Conservation (phyloP, 805 yeast species). For the Clavispora santaluciae region DNA sequence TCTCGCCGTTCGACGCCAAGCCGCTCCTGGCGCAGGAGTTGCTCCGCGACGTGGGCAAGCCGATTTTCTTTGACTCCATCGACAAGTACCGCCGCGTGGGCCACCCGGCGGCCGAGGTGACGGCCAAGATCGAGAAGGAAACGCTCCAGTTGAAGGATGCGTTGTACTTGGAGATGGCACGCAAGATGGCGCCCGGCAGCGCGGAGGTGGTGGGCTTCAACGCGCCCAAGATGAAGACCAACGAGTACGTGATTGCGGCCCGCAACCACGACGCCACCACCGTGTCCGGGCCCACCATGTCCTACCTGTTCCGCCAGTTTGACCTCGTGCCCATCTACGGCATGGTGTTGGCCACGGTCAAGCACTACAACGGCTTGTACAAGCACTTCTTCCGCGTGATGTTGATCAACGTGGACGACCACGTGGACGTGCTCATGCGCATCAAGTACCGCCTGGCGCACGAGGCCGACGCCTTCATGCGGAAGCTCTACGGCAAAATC, state of each 20-base stretch:
- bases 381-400: slow-evolving; percentile 34
- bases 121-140: slow-evolving; percentile 22
- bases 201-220: slow-evolving; percentile 6
- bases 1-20: slow-evolving; percentile 14
- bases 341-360: slow-evolving; percentile 18
- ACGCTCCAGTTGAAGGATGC: slow-evolving; percentile 23
- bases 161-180: slow-evolving; percentile 20
- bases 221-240: slow-evolving; percentile 19
- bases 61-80: slow-evolving; percentile 25
- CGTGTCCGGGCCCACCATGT: slow-evolving; percentile 17
- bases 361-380: slow-evolving; percentile 20
- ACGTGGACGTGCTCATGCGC: slow-evolving; percentile 31
- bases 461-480: slow-evolving; percentile 25
- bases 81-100: slow-evolving; percentile 22
- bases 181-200: slow-evolving; percentile 20
- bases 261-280: slow-evolving; percentile 10
- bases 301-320: slow-evolving; percentile 27
- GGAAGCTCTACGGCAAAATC: slow-evolving; percentile 22
- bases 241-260: slow-evolving; percentile 23
- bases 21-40: slow-evolving; percentile 11
- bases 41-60: slow-evolving; percentile 13
- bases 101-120: slow-evolving; percentile 14
- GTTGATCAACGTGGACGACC: slow-evolving; percentile 34
- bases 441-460: slow-evolving; percentile 31
- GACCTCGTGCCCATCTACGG: slow-evolving; percentile 34